These are phyloP conservation scores for Ophiostoma triangulosporum DNA, from an alignment of 2,329 filamentous ascomycete species.

Conservation along the genomic window DNA sequence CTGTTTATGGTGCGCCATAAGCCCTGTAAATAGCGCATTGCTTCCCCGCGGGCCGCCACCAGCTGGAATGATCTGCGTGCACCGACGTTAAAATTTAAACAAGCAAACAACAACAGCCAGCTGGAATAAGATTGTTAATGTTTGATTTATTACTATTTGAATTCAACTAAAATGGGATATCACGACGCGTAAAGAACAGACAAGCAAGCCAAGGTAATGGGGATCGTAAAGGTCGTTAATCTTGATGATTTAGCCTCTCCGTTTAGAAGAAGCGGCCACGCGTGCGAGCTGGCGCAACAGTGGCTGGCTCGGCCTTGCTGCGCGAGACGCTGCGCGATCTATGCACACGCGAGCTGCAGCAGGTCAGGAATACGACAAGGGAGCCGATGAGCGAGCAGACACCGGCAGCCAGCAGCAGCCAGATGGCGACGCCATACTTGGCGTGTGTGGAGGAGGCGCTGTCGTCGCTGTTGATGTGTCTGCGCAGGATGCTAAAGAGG, in stretches of 20 bases:
- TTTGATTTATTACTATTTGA: neutral
- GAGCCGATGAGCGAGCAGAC: constrained; percentile 41
- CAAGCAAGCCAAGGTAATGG: neutral
- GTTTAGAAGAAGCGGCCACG: constrained; percentile 14
- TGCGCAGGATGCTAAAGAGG: constrained; percentile 41
- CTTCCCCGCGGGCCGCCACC: neutral
- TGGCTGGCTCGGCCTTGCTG: constrained; percentile 19
- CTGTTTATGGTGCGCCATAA: too few species aligned
- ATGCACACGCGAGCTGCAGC: constrained; percentile 38
- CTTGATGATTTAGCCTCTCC: neutral
- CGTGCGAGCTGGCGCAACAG: constrained; percentile 10
- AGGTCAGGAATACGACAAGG: constrained; percentile 46
- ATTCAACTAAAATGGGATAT: neutral
- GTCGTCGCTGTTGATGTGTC: constrained; percentile 33
- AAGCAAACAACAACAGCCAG: too few species aligned
- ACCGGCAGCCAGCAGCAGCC: constrained; percentile 44
- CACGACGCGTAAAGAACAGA: neutral
- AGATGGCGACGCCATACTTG: constrained; percentile 40
- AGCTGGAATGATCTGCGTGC: too few species aligned
- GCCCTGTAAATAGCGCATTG: neutral
- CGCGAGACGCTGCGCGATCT: constrained; percentile 16
- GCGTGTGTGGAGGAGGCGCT: constrained; percentile 18
- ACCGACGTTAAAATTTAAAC: too few species aligned
- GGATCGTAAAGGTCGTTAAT: neutral
- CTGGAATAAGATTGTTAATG: too few species aligned